phyloP scores from a whole-genome alignment of 352 stramenopile species.

The Phytophthora pistaciae region DNA sequence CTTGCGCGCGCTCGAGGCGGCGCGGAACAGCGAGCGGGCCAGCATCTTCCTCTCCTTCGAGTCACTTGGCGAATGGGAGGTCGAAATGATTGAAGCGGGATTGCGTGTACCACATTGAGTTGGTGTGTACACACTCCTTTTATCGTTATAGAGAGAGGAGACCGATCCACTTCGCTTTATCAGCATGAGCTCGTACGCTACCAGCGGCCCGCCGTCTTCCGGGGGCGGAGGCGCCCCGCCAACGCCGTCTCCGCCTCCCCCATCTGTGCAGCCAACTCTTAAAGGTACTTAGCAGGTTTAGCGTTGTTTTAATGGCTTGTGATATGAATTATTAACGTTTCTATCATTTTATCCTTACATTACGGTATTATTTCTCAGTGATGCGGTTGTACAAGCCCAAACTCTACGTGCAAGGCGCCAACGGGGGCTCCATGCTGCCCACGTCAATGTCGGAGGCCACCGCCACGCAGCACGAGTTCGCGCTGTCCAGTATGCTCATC shows the following conservation, averaged over 20 bases:
- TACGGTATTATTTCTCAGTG: slow-evolving; percentile 42
- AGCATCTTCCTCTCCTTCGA: slow-evolving; percentile 51
- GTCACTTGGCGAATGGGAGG: slow-evolving; percentile 11
- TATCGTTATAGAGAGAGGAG: neutral
- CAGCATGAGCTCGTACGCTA: slow-evolving; percentile 26
- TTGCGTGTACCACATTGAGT: neutral
- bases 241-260: slow-evolving; percentile 17
- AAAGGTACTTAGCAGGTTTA: slow-evolving; percentile 56
- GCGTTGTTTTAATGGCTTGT: neutral
- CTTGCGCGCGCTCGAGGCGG: slow-evolving; percentile 31
- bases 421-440: slow-evolving; percentile 66
- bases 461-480: slow-evolving; percentile 80
- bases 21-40: slow-evolving; percentile 67
- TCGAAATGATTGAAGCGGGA: neutral
- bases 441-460: slow-evolving; percentile 58
- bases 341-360: neutral
- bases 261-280: slow-evolving; percentile 71
- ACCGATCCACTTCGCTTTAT: neutral
- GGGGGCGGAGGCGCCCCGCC: slow-evolving; percentile 5
- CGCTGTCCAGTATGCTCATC: slow-evolving; percentile 90
- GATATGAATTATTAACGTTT: neutral
- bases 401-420: slow-evolving; percentile 70
- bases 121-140: neutral
- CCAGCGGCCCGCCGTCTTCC: slow-evolving; percentile 31
- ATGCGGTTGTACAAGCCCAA: slow-evolving; percentile 94